Evolutionary conservation across 768 basidiomycete genomes (phyloP), one percentile per base, ranked within the genome.

Genomic region (Boletus pseudo-olivaceus): DNA sequence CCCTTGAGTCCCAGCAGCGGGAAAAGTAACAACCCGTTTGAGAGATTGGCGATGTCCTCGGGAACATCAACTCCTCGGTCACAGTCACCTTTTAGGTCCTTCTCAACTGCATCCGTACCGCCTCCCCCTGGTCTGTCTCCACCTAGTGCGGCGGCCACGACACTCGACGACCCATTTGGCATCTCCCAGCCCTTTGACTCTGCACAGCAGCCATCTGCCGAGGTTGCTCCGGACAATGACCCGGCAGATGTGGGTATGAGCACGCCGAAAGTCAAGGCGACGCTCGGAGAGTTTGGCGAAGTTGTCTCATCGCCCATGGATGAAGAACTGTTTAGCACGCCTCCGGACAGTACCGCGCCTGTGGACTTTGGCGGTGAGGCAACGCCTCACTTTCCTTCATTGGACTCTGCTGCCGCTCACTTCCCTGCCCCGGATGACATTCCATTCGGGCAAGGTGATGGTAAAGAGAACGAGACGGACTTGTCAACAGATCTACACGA

Each of bases 11-110:
- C 74, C 6, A 56, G 72, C 20, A 67, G 69, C 42, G 68, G 72
- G 51, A 90, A 90, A 75, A 93, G 90, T 63, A 96, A 88, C 64
- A 98, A 98, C 68, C 95, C 94, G 4, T 98, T 98, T 64, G 93
- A 91, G 55, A 76, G 87, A 43, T 69, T 94, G 30, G 75, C 76
- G 2, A 76, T 78, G 74, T 68, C 77, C 35, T 71, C 75, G 26
- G 77, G 73, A 44, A 57, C 69, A 32, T 61, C 65, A 4, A 71
- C 72, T 32, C 68, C 72, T 38, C 81, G 80, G 33, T 77, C 84
- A 1, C 78, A 80, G 55, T 85, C 85, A 0, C 84, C 86, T 1
- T 85, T 86, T 67, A 66, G 79, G 48, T 74, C 84, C 0, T 80
- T 83, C 60, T 64, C 74, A 29, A 67, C 72, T 54, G 51, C 72